A percentile compares a stretch with the other conserved stretches of the same genome.
phyloP scores from a whole-genome alignment of 2,329 filamentous ascomycete species.

The Boeremia lycopersici region DNA sequence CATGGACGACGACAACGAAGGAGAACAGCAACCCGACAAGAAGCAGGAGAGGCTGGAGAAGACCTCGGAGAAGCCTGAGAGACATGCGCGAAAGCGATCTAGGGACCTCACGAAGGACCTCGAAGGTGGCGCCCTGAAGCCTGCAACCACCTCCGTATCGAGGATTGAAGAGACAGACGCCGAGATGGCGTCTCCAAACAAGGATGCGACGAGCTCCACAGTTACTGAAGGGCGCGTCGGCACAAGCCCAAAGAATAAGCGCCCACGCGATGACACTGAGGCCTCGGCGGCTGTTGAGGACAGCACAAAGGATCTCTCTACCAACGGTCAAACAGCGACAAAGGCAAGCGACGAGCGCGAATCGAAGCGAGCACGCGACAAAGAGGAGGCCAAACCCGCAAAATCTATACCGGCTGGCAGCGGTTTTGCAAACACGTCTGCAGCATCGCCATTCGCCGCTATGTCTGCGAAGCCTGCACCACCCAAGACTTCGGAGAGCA shows the following conservation, averaged over 20 bases:
- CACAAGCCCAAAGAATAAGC: slow-evolving; percentile 57
- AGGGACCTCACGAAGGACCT: slow-evolving; percentile 50
- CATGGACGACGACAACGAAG: slow-evolving; percentile 46
- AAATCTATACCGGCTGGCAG: slow-evolving; percentile 45
- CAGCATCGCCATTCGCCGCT: slow-evolving; percentile 56
- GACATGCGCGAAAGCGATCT: slow-evolving; percentile 55
- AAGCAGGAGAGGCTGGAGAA: slow-evolving; percentile 36
- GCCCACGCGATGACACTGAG: slow-evolving; percentile 47
- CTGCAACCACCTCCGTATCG: slow-evolving; percentile 38
- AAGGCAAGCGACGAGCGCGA: slow-evolving; percentile 39
- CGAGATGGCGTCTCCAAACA: slow-evolving; percentile 35
- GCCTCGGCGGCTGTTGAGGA: slow-evolving; percentile 16
- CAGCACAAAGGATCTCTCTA: slow-evolving; percentile 12
- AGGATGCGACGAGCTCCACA: slow-evolving; percentile 10
- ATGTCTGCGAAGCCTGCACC: slow-evolving; percentile 47
- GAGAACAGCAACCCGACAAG: slow-evolving; percentile 40
- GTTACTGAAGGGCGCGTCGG: slow-evolving; percentile 17
- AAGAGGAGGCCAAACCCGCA: slow-evolving; percentile 30
- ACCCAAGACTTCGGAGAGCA: slow-evolving; percentile 27
- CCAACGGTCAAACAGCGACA: slow-evolving; percentile 22
- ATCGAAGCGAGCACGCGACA: slow-evolving; percentile 46
- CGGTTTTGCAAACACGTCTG: slow-evolving; percentile 54
- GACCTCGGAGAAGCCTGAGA: slow-evolving; percentile 39
- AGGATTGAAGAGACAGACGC: slow-evolving; percentile 40
- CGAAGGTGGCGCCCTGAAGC: slow-evolving; percentile 37